These are phyloP conservation scores for Hebeloma cylindrosporum DNA, from an alignment of 768 basidiomycete genomes.

Conservation along the genomic window DNA sequence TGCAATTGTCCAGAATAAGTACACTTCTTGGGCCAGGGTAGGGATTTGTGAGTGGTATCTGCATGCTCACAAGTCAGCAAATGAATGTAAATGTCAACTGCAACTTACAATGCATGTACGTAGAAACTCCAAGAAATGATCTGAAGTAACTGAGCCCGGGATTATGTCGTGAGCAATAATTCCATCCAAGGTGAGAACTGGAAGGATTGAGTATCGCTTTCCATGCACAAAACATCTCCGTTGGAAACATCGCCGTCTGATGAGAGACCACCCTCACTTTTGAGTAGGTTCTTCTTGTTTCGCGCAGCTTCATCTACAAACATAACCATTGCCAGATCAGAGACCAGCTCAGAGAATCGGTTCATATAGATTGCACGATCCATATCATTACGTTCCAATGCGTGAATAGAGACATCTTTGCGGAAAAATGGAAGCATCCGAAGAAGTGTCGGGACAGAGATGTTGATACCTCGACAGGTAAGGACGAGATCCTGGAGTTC, in stretches of 20 bases:
- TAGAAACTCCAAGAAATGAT: constrained; percentile 12
- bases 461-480: background rate
- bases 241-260: constrained; percentile 4
- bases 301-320: constrained; percentile 17
- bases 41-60: constrained; percentile 21
- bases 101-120: constrained; percentile 11
- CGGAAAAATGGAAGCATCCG: constrained; percentile 15
- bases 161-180: constrained; percentile 18
- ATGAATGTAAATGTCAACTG: background rate
- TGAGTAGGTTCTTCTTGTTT: constrained; percentile 12
- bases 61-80: background rate
- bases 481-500: constrained; percentile 14
- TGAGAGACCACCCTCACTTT: constrained; percentile 14
- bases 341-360: constrained; percentile 9
- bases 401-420: constrained; percentile 13
- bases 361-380: constrained; percentile 14
- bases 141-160: constrained; percentile 16
- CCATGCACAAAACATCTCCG: constrained; percentile 14
- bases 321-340: constrained; percentile 14
- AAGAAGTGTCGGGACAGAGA: constrained; percentile 15
- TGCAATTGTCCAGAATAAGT: constrained; percentile 17
- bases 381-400: constrained; percentile 15
- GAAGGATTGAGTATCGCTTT: constrained; percentile 15
- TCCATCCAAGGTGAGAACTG: constrained; percentile 14
- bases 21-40: constrained; percentile 15